Base-by-base conservation (phyloP, 225 moss, liverwort and hornwort genomes). In the Marchantia polymorpha region DNA sequence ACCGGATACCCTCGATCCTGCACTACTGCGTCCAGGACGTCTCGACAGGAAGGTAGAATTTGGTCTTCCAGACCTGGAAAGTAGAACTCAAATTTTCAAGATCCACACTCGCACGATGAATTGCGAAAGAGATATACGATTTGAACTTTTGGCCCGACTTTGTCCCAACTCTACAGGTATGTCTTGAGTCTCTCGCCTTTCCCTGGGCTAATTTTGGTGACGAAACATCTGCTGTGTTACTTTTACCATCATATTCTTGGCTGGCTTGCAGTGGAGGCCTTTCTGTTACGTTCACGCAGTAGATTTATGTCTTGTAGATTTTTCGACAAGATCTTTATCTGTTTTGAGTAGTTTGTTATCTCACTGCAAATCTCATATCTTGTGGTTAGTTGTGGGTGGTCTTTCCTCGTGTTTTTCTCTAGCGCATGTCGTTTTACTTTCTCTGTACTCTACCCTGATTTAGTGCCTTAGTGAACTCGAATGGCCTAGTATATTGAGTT, bases 101-200 rank as follows among this genome's bases (percentile, higher is more conserved):
- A 95, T 99, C 69, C 93, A 99, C 71, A 99, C 94, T 12, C 85
- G 94, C 27, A 94, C 94, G 8, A 95, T 99, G 97, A 99, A 95
- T 69, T 90, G 83, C 30, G 94, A 93, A 82, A 87, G 92, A 65
- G 97, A 91, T 73, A 93, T 94, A 81, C 93, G 94, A 67, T 99
- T 94, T 81, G 97, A 97, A 86, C 93, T 94, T 69, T 91, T 97
- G 78, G 91, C 94, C 39, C 92, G 97, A 77, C 92, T 97, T 26
- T 97, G 97, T 77, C 97, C 97, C 25, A 97, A 97, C 69, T 97
- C 97, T 73, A 97, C 97, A 94, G 97, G 94, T 94, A 59, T 55
- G 54, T 74, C 55, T 61, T 56, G 56, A 13, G 13, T 56, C 13
- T 56, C 19, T 19, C 56, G 56, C 56, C 56, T 56, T 19, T 56